These are phyloP conservation scores for Chlamydomonas sphaeroides DNA, from an alignment of 139 green algal species.

Conservation along the genomic window DNA sequence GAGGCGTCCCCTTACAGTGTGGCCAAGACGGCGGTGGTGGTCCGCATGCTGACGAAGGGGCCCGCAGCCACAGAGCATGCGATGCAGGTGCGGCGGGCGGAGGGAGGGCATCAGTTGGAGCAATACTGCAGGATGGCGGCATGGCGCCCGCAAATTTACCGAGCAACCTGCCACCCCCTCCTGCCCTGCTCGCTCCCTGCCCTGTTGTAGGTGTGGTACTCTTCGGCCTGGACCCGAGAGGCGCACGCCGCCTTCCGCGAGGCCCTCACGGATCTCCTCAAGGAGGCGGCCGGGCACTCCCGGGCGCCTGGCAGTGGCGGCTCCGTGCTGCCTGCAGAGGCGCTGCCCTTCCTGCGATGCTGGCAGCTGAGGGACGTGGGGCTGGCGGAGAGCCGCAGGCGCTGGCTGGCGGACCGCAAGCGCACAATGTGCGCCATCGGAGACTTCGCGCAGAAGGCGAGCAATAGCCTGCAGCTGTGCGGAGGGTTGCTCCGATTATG, in stretches of 20 bases:
- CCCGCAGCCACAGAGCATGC: slow-evolving; percentile 27
- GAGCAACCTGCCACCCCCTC: too few species aligned
- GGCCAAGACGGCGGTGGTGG: slow-evolving; percentile 62
- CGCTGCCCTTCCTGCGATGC: slow-evolving; percentile 27
- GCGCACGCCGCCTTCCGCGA: slow-evolving; percentile 45
- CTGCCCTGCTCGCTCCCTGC: too few species aligned
- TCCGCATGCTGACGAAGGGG: slow-evolving; percentile 54
- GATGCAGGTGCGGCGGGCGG: slow-evolving; percentile 59
- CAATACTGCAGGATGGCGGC: too few species aligned
- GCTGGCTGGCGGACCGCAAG: slow-evolving; percentile 7
- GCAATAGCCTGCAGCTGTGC: too few species aligned
- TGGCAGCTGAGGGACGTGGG: slow-evolving; percentile 49
- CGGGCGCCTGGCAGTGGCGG: too few species aligned
- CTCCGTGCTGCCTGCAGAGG: too few species aligned
- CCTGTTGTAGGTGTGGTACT: slow-evolving; percentile 69
- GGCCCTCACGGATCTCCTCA: slow-evolving; percentile 26
- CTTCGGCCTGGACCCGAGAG: slow-evolving; percentile 38
- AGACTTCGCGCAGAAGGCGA: slow-evolving; percentile 36
- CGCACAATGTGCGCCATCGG: background rate
- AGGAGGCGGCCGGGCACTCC: too few species aligned
- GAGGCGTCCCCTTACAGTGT: slow-evolving; percentile 53
- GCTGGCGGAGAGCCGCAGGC: slow-evolving; percentile 6
- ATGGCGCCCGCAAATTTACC: too few species aligned
- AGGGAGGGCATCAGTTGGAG: too few species aligned
- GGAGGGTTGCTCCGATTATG: too few species aligned